These are phyloP conservation scores for Coemansia sp. DNA, from an alignment of 192 early-diverging fungal species.

Conservation along the genomic window DNA sequence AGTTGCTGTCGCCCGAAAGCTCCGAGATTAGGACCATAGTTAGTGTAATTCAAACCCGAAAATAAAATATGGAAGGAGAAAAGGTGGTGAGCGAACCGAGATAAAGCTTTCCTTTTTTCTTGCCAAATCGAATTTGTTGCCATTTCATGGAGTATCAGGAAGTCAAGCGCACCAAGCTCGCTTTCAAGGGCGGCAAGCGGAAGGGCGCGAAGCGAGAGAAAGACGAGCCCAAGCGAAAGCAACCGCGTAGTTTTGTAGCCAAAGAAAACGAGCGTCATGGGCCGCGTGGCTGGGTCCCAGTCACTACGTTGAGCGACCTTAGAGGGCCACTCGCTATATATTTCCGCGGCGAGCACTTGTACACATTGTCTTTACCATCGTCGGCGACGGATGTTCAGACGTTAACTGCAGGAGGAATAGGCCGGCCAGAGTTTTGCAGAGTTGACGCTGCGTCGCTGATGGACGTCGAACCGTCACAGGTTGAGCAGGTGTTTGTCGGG, in stretches of 20 bases:
- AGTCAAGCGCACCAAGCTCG: conserved; percentile 16
- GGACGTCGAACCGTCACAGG: conserved; percentile 12
- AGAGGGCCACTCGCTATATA: conserved; percentile 25
- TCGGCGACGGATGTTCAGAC: not conserved
- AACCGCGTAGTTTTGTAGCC: not conserved
- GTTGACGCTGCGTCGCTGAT: conserved; percentile 1
- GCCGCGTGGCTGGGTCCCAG: conserved; percentile 21
- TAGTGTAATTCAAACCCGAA: too few species aligned
- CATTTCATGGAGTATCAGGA: conserved; percentile 40
- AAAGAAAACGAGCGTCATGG: not conserved
- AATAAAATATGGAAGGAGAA: too few species aligned
- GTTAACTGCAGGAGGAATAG: not conserved
- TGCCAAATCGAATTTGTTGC: too few species aligned
- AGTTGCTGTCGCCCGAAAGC: conserved; percentile 6
- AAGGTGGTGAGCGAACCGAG: too few species aligned
- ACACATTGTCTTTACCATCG: conserved; percentile 11
- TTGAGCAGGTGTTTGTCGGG: conserved; percentile 43
- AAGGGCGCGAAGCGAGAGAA: not conserved
- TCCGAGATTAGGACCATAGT: conserved; percentile 34
- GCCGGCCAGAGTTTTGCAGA: conserved; percentile 5
- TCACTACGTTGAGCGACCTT: conserved; percentile 13
- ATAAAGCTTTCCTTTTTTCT: too few species aligned
- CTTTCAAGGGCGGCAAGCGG: conserved; percentile 24
- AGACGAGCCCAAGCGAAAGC: conserved; percentile 8
- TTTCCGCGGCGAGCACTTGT: conserved; percentile 5